These are phyloP conservation scores for Alternaria sp. DNA, from an alignment of 2,329 filamentous ascomycete genomes.

Conservation along the genomic window DNA sequence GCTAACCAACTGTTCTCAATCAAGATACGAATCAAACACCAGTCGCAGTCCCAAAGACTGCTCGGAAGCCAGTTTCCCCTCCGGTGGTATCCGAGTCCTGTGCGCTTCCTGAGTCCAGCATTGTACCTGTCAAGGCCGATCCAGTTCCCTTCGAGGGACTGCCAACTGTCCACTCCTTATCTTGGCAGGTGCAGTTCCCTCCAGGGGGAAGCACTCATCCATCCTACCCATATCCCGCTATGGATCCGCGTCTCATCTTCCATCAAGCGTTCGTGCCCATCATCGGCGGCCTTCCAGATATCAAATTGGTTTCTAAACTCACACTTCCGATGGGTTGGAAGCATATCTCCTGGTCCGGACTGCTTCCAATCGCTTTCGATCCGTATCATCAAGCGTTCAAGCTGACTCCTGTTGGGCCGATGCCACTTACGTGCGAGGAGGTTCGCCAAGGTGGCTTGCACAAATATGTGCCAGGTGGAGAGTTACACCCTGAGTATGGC, in stretches of 20 bases:
- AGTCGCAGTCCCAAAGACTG: background rate
- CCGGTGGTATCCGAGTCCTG: background rate
- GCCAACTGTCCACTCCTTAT: slow-evolving; percentile 9
- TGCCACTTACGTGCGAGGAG: slow-evolving; percentile 33
- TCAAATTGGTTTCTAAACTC: slow-evolving; percentile 10
- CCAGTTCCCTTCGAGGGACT: slow-evolving; percentile 8
- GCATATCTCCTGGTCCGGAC: slow-evolving; percentile 27
- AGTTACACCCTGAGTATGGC: slow-evolving; percentile 25
- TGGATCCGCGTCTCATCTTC: slow-evolving; percentile 29
- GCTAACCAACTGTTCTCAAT: background rate
- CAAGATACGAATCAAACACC: background rate
- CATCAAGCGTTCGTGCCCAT: slow-evolving; percentile 22
- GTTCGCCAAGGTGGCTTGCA: slow-evolving; percentile 26
- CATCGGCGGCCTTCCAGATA: slow-evolving; percentile 25
- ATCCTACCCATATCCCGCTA: slow-evolving; percentile 25
- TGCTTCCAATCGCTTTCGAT: slow-evolving; percentile 31
- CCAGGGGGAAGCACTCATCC: slow-evolving; percentile 32
- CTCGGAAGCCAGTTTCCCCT: background rate
- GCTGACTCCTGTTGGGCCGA: slow-evolving; percentile 29
- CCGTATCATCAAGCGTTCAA: slow-evolving; percentile 31
- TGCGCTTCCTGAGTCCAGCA: background rate
- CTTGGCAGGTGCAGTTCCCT: slow-evolving; percentile 31
- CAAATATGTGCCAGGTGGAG: slow-evolving; percentile 29
- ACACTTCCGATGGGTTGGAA: slow-evolving; percentile 25
- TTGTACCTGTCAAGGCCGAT: slow-evolving; percentile 11